Percentiles rank a stretch among this genome's conserved stretches.
Evolutionary conservation across 1,139 yeast genomes (phyloP).

Genomic region (Lodderomyces theae): DNA sequence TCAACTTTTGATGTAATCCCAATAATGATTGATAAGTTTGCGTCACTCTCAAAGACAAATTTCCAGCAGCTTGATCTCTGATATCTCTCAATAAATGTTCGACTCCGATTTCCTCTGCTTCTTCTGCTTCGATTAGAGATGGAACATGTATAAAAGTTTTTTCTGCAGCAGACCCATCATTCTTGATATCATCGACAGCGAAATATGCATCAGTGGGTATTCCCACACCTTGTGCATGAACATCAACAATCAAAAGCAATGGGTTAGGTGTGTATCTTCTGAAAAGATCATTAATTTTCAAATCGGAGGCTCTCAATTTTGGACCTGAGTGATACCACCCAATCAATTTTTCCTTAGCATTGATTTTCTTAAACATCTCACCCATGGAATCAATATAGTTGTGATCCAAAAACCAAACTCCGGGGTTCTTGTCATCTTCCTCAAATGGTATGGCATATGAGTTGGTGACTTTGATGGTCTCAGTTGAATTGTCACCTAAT

Average conservation of each 20-base stretch:
- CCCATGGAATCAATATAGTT: conserved; percentile 95
- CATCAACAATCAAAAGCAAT: conserved; percentile 85
- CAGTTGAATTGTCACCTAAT: conserved; percentile 70
- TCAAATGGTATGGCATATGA: conserved; percentile 92
- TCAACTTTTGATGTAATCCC: conserved; percentile 78
- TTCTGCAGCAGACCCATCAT: conserved; percentile 94
- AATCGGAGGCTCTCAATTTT: conserved; percentile 80
- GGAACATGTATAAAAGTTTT: conserved; percentile 93
- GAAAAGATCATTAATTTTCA: conserved; percentile 85
- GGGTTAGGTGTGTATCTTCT: conserved; percentile 84
- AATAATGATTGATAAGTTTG: conserved; percentile 85
- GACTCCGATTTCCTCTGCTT: conserved; percentile 98
- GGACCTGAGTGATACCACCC: conserved; percentile 99
- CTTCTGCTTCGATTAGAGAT: conserved; percentile 92
- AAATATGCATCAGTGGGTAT: conserved; percentile 95
- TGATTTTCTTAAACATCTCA: conserved; percentile 95
- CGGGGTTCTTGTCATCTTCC: conserved; percentile 88
- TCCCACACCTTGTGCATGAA: conserved; percentile 76
- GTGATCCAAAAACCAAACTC: conserved; percentile 98
- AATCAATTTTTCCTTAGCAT: conserved; percentile 90
- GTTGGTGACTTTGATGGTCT: conserved; percentile 65
- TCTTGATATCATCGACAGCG: conserved; percentile 93
- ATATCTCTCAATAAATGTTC: conserved; percentile 93
- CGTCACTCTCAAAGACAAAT: conserved; percentile 79
- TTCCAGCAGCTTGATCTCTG: conserved; percentile 95